Percentiles rank a stretch among this genome's conserved stretches.
Conservation (phyloP, 176 grass and related monocot species). For the Phoenix dactylifera region DNA sequence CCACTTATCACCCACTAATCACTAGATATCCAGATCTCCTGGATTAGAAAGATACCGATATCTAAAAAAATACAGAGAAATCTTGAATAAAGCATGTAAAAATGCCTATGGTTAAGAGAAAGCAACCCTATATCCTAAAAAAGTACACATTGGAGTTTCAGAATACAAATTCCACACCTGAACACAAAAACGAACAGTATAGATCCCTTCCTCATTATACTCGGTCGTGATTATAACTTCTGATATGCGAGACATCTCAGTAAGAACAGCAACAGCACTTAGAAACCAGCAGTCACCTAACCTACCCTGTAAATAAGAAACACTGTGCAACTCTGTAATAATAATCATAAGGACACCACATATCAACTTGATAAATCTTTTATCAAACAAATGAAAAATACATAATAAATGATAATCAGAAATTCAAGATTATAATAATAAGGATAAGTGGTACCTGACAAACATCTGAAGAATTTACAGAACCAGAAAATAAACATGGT, state of each 20-base stretch:
- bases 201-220: conserved; percentile 95
- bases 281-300: conserved; percentile 99
- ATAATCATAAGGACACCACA: not conserved
- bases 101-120: too few relatives aligned
- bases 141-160: too few relatives aligned
- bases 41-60: too few relatives aligned
- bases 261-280: conserved; percentile 94
- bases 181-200: conserved; percentile 94
- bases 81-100: not conserved
- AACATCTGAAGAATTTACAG: conserved; percentile 92
- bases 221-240: conserved; percentile 99
- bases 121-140: too few relatives aligned
- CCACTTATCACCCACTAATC: too few relatives aligned
- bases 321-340: conserved; percentile 7
- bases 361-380: not conserved
- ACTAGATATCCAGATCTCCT: too few relatives aligned
- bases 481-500: conserved; percentile 87
- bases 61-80: too few relatives aligned
- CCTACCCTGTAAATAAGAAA: conserved; percentile 57
- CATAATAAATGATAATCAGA: too few relatives aligned
- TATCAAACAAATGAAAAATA: not conserved
- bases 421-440: too few relatives aligned
- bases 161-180: conserved; percentile 41
- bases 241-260: conserved; percentile 81
- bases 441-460: conserved; percentile 63